Conservation (phyloP, 805 yeast genomes). For the Teunomyces gatunensis region DNA sequence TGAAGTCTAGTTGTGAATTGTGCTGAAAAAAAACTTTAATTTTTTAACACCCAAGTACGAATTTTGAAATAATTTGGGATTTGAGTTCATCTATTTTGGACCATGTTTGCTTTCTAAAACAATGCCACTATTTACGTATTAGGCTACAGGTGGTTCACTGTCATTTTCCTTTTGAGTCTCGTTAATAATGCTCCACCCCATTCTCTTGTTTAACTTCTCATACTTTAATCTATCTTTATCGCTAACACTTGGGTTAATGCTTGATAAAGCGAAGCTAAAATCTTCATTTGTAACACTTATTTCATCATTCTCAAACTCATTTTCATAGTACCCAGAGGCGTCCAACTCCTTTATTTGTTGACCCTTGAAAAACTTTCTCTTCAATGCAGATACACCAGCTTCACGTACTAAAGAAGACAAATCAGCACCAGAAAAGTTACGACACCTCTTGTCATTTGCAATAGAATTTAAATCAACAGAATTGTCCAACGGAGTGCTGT, state of each 20-base stretch:
- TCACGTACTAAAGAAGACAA: conserved; percentile 87
- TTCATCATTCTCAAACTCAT: conserved; percentile 26
- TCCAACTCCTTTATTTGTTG: conserved; percentile 40
- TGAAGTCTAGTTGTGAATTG: too few species aligned
- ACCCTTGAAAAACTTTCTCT: conserved; percentile 60
- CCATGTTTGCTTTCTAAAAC: too few species aligned
- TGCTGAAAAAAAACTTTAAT: too few species aligned
- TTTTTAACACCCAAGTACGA: too few species aligned
- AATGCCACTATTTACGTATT: too few species aligned
- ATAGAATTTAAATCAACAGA: conserved; percentile 60
- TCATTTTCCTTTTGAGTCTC: conserved; percentile 26
- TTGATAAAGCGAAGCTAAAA: conserved; percentile 66
- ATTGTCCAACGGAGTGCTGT: conserved; percentile 68
- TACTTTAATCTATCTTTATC: conserved; percentile 79
- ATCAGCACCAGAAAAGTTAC: conserved; percentile 96
- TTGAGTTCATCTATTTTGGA: too few species aligned
- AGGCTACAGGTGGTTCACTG: neutral
- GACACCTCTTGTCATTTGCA: conserved; percentile 75
- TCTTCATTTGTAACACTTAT: conserved; percentile 63
- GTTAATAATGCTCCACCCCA: conserved; percentile 63
- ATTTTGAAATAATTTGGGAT: too few species aligned
- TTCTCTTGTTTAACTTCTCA: conserved; percentile 65
- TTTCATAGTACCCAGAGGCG: conserved; percentile 36
- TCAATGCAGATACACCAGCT: conserved; percentile 87
- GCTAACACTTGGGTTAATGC: conserved; percentile 86